These are phyloP conservation scores for Sporobolomyces phaffii DNA, from an alignment of 768 basidiomycete species.

Conservation along the genomic window DNA sequence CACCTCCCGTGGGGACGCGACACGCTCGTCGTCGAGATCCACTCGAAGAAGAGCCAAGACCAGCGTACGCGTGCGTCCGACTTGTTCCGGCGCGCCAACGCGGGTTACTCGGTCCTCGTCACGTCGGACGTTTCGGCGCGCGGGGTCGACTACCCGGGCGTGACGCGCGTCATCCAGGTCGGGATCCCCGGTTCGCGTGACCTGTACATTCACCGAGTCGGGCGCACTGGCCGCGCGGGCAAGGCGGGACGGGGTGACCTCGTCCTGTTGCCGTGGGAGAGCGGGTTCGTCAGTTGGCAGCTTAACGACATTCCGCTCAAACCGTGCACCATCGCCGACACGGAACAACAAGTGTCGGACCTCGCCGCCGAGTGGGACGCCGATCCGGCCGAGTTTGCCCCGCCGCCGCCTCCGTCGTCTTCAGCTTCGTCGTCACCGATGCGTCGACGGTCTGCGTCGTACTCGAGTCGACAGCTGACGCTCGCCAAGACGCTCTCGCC, in stretches of 20 bases:
- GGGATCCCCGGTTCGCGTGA: constrained; percentile 66
- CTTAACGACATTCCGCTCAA: constrained; percentile 66
- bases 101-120: constrained; percentile 50
- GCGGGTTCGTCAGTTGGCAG: constrained; percentile 56
- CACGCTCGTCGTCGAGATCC: constrained; percentile 67
- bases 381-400: constrained; percentile 42
- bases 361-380: constrained; percentile 55
- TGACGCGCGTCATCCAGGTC: constrained; percentile 72
- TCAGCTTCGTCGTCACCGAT: background rate
- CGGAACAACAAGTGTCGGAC: constrained; percentile 51
- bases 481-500: constrained; percentile 32
- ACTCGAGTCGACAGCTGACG: too few species aligned
- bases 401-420: constrained; percentile 2
- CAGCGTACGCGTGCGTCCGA: constrained; percentile 54
- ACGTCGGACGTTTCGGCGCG: constrained; percentile 52
- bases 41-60: constrained; percentile 56
- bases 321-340: constrained; percentile 53
- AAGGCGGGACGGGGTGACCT: constrained; percentile 56
- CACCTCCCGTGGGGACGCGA: constrained; percentile 54
- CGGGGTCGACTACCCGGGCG: constrained; percentile 65
- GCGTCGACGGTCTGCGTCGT: background rate
- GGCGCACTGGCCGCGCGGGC: constrained; percentile 51
- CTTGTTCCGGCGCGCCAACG: constrained; percentile 64
- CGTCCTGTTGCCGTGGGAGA: constrained; percentile 55
- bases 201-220: constrained; percentile 51